Conservation (phyloP, 257 asterid genomes). For the Perilla frutescens region DNA sequence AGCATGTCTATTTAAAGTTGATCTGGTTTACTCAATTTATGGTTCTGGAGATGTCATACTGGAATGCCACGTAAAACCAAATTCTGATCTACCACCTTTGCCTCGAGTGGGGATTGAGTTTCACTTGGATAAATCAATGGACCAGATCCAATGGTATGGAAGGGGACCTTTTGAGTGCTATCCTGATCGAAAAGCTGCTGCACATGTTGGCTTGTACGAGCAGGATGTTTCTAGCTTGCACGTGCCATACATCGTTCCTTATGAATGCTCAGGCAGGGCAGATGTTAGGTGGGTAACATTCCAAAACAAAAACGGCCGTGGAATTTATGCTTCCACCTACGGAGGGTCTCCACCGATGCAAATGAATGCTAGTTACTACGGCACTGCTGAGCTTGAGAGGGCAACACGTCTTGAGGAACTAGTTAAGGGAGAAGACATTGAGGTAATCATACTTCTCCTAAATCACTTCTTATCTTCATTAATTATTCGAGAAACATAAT, state of each 20-base stretch:
- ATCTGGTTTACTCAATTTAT: constrained; percentile 59
- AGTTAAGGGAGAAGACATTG: constrained; percentile 70
- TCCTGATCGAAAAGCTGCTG: constrained; percentile 96
- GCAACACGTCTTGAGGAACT: constrained; percentile 78
- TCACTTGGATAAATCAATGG: constrained; percentile 76
- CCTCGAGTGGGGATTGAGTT: constrained; percentile 93
- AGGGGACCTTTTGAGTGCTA: constrained; percentile 96
- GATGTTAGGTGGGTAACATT: constrained; percentile 96
- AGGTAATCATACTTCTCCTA: constrained; percentile 53
- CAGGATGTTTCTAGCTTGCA: constrained; percentile 76
- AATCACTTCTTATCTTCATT: neutral
- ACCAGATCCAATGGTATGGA: constrained; percentile 83
- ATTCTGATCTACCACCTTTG: constrained; percentile 79
- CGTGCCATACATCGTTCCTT: constrained; percentile 88
- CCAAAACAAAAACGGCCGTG: constrained; percentile 68
- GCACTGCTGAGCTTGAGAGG: constrained; percentile 92
- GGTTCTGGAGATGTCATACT: constrained; percentile 87
- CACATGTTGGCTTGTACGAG: constrained; percentile 77
- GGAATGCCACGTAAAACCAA: constrained; percentile 75
- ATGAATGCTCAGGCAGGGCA: constrained; percentile 81
- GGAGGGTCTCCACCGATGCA: constrained; percentile 89
- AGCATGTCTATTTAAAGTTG: constrained; percentile 56
- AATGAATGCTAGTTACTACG: constrained; percentile 85
- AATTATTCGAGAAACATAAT: neutral
- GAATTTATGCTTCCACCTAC: constrained; percentile 75